These are phyloP conservation scores for Begonia peltatifolia DNA, from an alignment of 306 rosid genomes.

Conservation along the genomic window DNA sequence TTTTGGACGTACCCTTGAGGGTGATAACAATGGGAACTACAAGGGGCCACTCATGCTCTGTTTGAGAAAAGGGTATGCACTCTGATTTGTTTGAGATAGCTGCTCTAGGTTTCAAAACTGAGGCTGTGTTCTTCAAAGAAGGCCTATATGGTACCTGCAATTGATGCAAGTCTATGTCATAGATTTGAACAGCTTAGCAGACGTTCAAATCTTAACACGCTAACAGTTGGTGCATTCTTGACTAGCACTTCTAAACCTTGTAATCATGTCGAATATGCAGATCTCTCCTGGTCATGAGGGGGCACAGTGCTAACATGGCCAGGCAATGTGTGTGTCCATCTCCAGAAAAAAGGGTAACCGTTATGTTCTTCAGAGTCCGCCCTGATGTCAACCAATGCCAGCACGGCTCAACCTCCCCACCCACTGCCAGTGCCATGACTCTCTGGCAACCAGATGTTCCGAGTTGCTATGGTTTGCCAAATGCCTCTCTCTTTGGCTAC, in stretches of 20 bases:
- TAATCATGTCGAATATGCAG: slow-evolving; percentile 21
- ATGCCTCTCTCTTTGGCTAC: slow-evolving; percentile 33
- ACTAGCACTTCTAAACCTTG: too few relatives aligned
- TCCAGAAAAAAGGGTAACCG: slow-evolving; percentile 52
- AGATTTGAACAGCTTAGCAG: too few relatives aligned
- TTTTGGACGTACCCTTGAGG: slow-evolving; percentile 69
- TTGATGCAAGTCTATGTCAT: too few relatives aligned
- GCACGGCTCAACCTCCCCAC: slow-evolving; percentile 32
- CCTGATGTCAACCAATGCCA: slow-evolving; percentile 48
- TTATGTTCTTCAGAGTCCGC: slow-evolving; percentile 60
- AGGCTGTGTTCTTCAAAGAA: too few relatives aligned
- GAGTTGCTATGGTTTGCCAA: slow-evolving; percentile 17
- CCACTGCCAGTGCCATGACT: slow-evolving; percentile 31
- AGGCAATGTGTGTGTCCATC: slow-evolving; percentile 83
- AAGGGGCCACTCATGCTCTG: slow-evolving; percentile 91
- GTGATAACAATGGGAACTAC: slow-evolving; percentile 89
- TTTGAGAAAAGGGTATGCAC: slow-evolving; percentile 71
- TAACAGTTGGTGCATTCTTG: too few relatives aligned
- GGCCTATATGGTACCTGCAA: too few relatives aligned
- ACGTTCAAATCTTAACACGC: too few relatives aligned
- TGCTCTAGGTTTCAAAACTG: too few relatives aligned
- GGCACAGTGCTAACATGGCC: slow-evolving; percentile 85
- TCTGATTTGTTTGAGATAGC: slow-evolving; percentile 8
- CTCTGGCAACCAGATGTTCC: slow-evolving; percentile 52
- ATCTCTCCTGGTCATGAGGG: slow-evolving; percentile 81